Evolutionary conservation across 2,329 filamentous ascomycete species (phyloP).

Genomic region (Cercospora sesami): DNA sequence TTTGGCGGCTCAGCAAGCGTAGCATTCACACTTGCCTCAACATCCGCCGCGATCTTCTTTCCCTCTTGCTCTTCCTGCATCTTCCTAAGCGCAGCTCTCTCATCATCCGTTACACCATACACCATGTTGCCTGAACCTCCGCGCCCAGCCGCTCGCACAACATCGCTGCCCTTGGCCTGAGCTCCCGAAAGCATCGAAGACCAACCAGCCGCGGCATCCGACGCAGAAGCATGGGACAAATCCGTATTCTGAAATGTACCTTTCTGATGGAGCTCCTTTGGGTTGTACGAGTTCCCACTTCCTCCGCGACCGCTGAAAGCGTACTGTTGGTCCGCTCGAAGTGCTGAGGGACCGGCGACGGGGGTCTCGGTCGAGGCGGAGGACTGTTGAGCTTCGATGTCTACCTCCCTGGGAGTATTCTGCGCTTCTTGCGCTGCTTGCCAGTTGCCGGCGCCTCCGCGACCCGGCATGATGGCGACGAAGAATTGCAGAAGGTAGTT

Average conservation of each 20-base stretch:
- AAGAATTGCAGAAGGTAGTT: background rate
- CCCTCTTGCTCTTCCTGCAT: slow-evolving; percentile 34
- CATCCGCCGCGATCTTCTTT: slow-evolving; percentile 36
- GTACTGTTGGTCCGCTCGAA: slow-evolving; percentile 40
- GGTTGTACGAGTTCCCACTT: slow-evolving; percentile 50
- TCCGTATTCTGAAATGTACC: slow-evolving; percentile 40
- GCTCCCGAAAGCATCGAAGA: slow-evolving; percentile 2
- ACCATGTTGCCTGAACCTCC: slow-evolving; percentile 52
- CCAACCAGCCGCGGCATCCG: slow-evolving; percentile 5
- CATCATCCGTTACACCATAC: slow-evolving; percentile 39
- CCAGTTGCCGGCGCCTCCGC: slow-evolving; percentile 51
- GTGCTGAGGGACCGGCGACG: slow-evolving; percentile 5
- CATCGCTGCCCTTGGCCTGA: slow-evolving; percentile 10
- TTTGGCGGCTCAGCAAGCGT: slow-evolving; percentile 44
- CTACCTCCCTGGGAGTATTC: slow-evolving; percentile 25
- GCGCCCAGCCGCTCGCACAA: slow-evolving; percentile 36
- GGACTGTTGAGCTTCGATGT: slow-evolving; percentile 43
- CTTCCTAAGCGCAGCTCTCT: slow-evolving; percentile 34
- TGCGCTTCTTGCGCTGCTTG: slow-evolving; percentile 30
- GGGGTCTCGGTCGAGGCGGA: slow-evolving; percentile 17
- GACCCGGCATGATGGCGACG: slow-evolving; percentile 35
- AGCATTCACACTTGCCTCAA: slow-evolving; percentile 46
- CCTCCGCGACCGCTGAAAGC: slow-evolving; percentile 50
- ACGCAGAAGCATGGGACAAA: slow-evolving; percentile 5
- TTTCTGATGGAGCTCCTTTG: slow-evolving; percentile 41